Evolutionary conservation across 2,329 filamentous ascomycete species (phyloP), one percentile per base, ranked within the genome.

Genomic region (Aspergillus calidoustus): DNA sequence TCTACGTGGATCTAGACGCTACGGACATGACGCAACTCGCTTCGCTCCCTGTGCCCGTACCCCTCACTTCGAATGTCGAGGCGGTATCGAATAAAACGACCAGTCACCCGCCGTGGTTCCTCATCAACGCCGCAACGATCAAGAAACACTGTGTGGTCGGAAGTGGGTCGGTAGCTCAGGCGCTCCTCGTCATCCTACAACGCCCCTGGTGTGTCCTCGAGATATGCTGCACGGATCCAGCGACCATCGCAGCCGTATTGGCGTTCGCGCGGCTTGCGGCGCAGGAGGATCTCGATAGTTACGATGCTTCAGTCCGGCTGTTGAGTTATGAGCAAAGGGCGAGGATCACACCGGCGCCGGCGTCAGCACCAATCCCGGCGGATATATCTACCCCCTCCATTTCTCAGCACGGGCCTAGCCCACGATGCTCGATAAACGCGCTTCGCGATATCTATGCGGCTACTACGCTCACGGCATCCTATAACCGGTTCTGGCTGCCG

Each of bases 201-300:
- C 66, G 63, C 13, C 66, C 66, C 3, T 68, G 66, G 66, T 68
- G 66, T 55, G 61, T 68, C 7, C 61, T 68, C 3, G 66, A 68
- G 54, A 46, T 66, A 3, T 68, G 66, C 38, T 68, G 66, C 54
- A 51, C 61, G 44, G 60, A 64, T 17, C 53, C 55, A 7, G 6
- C 57, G 31, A 65, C 60, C 0, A 49, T 68, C 17, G 53, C 48
- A 1, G 52, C 61, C 8, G 53, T 63, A n/a, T 30, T 50, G 9
- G 30, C 34, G 8, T 62, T 68, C 47, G 61, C 60, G 2, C 34
- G 3, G 6, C 6, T 59, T 7, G 64, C 66, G 5, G 22, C 57
- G 9, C 41, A 57, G 19, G 23, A 59, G 8, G 60, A 66, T 46
- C 15, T 23, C 19, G 22, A 38, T 7, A 60, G 17, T 9, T 68